Base-by-base conservation (phyloP, 225 moss, liverwort and hornwort species). In the Sphagnum tenellum region DNA sequence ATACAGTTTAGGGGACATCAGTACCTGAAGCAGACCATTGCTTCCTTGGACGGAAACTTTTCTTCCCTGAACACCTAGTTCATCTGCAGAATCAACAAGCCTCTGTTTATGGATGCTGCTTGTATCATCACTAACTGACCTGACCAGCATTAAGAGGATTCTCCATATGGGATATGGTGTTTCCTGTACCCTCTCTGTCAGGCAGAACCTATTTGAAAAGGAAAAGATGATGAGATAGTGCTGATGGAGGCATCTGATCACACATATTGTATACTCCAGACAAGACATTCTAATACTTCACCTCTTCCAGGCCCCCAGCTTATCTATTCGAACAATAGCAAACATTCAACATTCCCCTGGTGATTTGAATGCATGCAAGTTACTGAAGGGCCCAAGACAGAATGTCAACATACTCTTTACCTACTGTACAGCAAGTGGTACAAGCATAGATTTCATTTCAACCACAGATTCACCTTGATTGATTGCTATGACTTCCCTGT, bases 401-500 rank as follows among this genome's bases (percentile, higher is more conserved):
- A 46, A 47, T 8, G 45, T 3, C 8, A 8, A 10, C 11, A 5
- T 61, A 3, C 45, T 7, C 7, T 7, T 46, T 11, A 9, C 61
- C 14, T 58, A 13, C 7, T 58, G 58, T 13, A 12, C 58, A 12
- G 14, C 14, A 58, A 58, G 12, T 3, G 12, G 44, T 61, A 61
- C 8, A 11, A 61, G 45, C 52, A 52, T 9, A 52, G 5, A 52
- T 52, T 9, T 5, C 52, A 52, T 9, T 45, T 45, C 61, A 61
- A 7, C 47, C 47, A 47, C 45, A 49, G 49, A 59, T 61, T 71
- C 50, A 91, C 91, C 94, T 80, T 98, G 96, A 78, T 98, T 98
- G 50, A 98, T 85, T 58, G 82, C 90, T 63, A 98, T 93, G 5
- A 98, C 93, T 76, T 98, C 96, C 61, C 80, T 75, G 66, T 98